Base-by-base conservation (phyloP, 768 basidiomycete genomes). In the Termitomyces sp. region DNA sequence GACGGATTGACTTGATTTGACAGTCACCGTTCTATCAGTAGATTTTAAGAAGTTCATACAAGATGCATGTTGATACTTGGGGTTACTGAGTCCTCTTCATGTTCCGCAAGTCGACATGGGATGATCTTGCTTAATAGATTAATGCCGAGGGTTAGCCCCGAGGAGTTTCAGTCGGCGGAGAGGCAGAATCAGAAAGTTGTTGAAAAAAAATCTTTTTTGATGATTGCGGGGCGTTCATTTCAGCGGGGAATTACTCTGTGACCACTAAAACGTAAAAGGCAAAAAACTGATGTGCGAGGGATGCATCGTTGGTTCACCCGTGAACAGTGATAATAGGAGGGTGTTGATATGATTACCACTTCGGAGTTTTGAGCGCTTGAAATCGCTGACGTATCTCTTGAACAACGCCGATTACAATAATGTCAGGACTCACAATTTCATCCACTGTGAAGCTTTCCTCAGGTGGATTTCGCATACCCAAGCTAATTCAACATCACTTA, bases 371-470 rank as follows among this genome's bases (percentile, higher is more conserved):
- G n/a, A 16, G 18, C 2, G 27, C 4, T 27, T 27, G 27, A 27
- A 4, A 27, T 37, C 16, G 4, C 12, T 22, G 20, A 22, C 24
- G 24, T 47, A 15, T 15, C 6, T 7, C 15, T 18, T 8, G 18
- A 24, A 16, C 24, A 27, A 47, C n/a, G 12, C 18, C 7, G 4
- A 48, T 4, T 20, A 27, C 44, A n/a, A 66, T 67, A n/a, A 66
- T 67, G 66, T 55, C 66, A 7, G 39, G 52, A 39, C 65, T 72
- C 20, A 59, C 66, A 8, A 58, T 70, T 15, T 30, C 62, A 11
- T 70, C 72, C 8, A 67, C 67, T 3, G 55, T 67, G 31, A 62
- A 61, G 54, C 59, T 67, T 36, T 61, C 64, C 7, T 63, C 66
- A 62, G 66, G 66, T 66, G 16, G 9, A 22, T 24, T 49, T 22